These are phyloP conservation scores for Pleomassaria siparia DNA, from an alignment of 2,329 filamentous ascomycete species.

Conservation along the genomic window DNA sequence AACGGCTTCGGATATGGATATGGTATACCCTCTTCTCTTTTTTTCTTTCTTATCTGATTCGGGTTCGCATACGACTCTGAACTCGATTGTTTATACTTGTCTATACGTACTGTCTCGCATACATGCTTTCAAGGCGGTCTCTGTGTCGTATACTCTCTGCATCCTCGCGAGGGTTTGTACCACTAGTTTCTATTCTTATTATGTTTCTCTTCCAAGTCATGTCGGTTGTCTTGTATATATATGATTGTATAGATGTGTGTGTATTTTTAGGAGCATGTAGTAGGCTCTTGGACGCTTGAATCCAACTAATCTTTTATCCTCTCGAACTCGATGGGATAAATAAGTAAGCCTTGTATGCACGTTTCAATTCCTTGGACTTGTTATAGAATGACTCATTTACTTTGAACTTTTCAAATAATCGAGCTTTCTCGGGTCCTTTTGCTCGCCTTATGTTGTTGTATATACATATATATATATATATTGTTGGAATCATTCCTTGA, in stretches of 20 bases:
- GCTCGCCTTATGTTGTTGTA: too few species aligned
- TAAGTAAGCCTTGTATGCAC: too few species aligned
- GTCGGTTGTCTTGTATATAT: background rate
- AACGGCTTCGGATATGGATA: conserved; percentile 8
- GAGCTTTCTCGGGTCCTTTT: too few species aligned
- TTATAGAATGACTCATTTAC: too few species aligned
- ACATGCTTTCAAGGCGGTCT: background rate
- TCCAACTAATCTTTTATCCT: too few species aligned
- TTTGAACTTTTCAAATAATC: too few species aligned
- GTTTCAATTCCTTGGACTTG: too few species aligned
- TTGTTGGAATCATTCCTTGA: too few species aligned
- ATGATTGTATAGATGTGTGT: background rate
- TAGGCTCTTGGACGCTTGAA: too few species aligned
- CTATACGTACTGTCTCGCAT: background rate
- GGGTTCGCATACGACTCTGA: background rate
- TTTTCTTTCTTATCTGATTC: conserved; percentile 6
- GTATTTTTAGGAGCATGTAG: conserved; percentile 1
- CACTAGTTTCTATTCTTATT: conserved; percentile 2
- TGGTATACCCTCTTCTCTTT: conserved; percentile 13
- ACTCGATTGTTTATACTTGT: background rate
- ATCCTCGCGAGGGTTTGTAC: background rate
- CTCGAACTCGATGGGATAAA: too few species aligned
- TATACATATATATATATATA: too few species aligned
- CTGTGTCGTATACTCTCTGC: background rate
- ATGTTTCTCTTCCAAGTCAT: background rate